Evolutionary conservation across 208 protist genomes (phyloP), one percentile per base, ranked within the genome.

Genomic region (Acanthamoeba healyi): DNA sequence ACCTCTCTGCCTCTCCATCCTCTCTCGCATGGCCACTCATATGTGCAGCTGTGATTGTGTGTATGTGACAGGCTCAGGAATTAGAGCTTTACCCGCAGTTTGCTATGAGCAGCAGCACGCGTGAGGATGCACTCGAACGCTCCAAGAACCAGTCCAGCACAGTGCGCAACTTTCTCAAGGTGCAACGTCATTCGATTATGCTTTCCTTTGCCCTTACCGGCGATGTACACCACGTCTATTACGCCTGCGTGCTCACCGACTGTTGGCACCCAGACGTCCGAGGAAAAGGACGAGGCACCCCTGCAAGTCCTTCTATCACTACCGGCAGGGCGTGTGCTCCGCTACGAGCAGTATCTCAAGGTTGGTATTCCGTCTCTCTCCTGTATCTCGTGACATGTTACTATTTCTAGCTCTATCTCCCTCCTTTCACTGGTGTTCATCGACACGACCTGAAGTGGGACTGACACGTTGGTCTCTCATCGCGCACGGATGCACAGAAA

Each of bases 81-180:
- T n/a, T 89, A 7, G 81, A 89, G 26, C 51, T 65, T 49, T 89
- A 89, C 51, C 44, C 81, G 12, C 81, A 89, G 38, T 89, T 89
- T 38, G 81, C 29, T 15, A 65, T 89, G 44, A 65, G 54, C 81
- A 44, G 51, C 19, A 89, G 81, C 49, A 89, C 81, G 3, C 44
- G 54, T 12, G 54, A 67, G 22, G 81, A 89, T 42, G 81, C 81
- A 19, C 81, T 89, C 15, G 81, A 89, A 40, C 81, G 81, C 32
- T 89, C 81, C 7, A 17, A 40, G 36, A 65, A 89, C 19, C 51
- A 89, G 54, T 89, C 81, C 54, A 89, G 54, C 54, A 89, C 81
- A 10, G 54, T 89, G 14, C 44, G 54, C n/a, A 58, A 40, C 44
- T 89, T 89, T 32, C 81, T 89, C 54, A 89, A 58, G 72, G 72